Conservation (phyloP, 495 filamentous ascomycete species). For the Xylaria bambusicola region DNA sequence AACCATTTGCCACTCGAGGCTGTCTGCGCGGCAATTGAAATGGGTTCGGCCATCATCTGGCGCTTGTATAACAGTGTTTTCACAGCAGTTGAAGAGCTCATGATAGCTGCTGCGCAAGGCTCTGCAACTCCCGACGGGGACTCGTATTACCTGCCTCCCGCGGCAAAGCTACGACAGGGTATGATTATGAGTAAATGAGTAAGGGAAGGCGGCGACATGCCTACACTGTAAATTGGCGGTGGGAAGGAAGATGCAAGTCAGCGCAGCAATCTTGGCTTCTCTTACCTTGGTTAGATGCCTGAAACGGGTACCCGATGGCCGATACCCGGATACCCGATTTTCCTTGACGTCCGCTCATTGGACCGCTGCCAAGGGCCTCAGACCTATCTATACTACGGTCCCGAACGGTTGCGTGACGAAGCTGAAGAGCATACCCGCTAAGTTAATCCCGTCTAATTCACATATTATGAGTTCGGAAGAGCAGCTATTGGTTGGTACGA, state of each 20-base stretch:
- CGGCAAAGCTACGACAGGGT: not conserved
- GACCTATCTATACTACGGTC: not conserved
- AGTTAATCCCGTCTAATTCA: not conserved
- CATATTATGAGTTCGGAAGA: conserved; percentile 11
- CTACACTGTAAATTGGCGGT: not conserved
- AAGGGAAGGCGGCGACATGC: not conserved
- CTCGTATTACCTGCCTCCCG: not conserved
- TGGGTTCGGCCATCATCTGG: conserved; percentile 7
- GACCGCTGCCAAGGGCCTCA: not conserved
- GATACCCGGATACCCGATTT: conserved; percentile 6
- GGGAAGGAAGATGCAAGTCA: conserved; percentile 1
- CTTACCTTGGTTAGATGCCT: not conserved
- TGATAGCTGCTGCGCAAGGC: not conserved
- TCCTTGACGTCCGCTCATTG: not conserved
- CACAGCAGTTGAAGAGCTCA: not conserved
- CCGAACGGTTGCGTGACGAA: not conserved
- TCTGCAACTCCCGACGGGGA: not conserved
- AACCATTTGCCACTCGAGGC: not conserved
- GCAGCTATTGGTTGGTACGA: conserved; percentile 19
- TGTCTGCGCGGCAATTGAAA: conserved; percentile 2
- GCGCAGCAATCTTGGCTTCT: conserved; percentile 1
- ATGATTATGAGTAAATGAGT: not conserved
- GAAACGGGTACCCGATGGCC: conserved; percentile 6
- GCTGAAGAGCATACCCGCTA: not conserved
- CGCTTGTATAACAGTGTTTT: not conserved